A percentile compares a stretch with the other conserved stretches of the same genome.
These are phyloP conservation scores for Gastrolobium villosum DNA, from an alignment of 306 rosid species.

Conservation along the genomic window DNA sequence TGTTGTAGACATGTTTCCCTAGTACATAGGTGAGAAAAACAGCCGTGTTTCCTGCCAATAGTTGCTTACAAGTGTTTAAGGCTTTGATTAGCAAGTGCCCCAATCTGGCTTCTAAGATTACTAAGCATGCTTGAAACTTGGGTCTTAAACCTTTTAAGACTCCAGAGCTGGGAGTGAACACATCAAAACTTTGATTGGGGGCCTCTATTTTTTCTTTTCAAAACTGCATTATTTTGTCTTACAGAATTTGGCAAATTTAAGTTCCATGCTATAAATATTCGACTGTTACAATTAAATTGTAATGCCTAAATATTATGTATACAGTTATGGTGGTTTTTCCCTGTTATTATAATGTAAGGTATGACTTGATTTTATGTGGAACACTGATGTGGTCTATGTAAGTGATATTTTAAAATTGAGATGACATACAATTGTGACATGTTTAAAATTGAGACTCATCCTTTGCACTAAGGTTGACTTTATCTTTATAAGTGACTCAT, in stretches of 20 bases:
- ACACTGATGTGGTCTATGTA: background rate
- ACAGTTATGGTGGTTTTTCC: background rate
- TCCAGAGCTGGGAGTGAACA: background rate
- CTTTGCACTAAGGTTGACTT: background rate
- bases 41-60: background rate
- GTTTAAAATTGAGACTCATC: background rate
- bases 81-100: constrained; percentile 18
- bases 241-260: background rate
- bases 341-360: background rate
- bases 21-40: background rate
- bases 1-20: background rate
- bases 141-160: background rate
- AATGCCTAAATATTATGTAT: background rate
- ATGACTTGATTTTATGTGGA: background rate
- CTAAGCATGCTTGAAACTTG: constrained; percentile 22
- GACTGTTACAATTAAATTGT: background rate
- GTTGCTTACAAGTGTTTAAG: constrained; percentile 22
- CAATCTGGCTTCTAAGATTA: constrained; percentile 8
- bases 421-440: background rate
- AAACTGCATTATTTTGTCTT: background rate
- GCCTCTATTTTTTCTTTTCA: background rate
- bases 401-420: background rate
- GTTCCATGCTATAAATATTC: background rate
- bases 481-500: background rate
- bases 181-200: background rate